phyloP scores from a whole-genome alignment of 2,329 filamentous ascomycete species.

The Diaporthe sp. region DNA sequence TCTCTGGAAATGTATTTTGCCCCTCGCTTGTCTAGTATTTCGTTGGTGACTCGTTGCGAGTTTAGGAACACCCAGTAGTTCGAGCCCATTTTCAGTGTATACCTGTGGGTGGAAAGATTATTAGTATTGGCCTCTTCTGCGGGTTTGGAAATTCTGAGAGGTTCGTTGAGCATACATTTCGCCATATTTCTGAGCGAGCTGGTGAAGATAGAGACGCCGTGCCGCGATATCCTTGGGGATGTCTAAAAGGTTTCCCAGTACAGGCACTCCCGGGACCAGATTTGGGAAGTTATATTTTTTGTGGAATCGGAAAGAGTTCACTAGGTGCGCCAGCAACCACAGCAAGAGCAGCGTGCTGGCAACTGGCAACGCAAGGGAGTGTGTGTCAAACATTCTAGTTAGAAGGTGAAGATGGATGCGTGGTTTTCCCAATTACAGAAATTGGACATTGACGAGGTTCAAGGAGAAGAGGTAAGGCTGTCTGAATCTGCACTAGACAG shows the following conservation, averaged over 20 bases:
- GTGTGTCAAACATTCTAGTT: neutral
- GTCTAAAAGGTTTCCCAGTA: neutral
- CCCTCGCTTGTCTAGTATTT: neutral
- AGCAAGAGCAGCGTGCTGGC: neutral
- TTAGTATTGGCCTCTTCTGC: neutral
- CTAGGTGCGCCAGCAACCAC: neutral
- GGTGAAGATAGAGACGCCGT: neutral
- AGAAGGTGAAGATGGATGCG: neutral
- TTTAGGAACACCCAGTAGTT: neutral
- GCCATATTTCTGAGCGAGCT: neutral
- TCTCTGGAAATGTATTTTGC: neutral
- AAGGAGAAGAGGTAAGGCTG: neutral
- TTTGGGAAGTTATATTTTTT: neutral
- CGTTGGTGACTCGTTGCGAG: neutral
- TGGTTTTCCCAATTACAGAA: neutral
- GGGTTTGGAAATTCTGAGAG: neutral
- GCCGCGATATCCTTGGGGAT: neutral
- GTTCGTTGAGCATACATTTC: neutral
- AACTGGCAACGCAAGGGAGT: neutral
- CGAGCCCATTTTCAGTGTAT: neutral
- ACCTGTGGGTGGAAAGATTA: neutral
- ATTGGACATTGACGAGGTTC: neutral
- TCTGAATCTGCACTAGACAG: neutral
- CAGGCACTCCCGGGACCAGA: neutral
- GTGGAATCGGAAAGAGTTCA: neutral